Percentiles rank a stretch among this genome's conserved stretches.
Evolutionary conservation across 2,329 filamentous ascomycete species (phyloP).

Genomic region (Ceratocystis papillata): DNA sequence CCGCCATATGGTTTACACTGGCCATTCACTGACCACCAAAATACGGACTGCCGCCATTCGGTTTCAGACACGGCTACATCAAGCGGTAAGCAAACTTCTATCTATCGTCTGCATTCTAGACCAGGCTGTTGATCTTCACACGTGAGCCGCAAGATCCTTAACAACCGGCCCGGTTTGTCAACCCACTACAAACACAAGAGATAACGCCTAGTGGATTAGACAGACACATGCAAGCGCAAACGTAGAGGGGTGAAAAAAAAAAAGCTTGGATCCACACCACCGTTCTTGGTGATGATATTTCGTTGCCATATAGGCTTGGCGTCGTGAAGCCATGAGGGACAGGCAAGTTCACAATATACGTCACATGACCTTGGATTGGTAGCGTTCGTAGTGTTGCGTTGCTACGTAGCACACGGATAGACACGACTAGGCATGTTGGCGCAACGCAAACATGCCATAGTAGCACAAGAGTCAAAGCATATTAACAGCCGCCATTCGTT

Average conservation of each 20-base stretch:
- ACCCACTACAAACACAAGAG: not conserved
- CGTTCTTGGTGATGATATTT: not conserved
- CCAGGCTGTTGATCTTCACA: not conserved
- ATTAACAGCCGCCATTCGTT: not conserved
- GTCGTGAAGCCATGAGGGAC: not conserved
- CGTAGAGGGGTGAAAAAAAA: not conserved
- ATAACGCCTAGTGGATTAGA: not conserved
- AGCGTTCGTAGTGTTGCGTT: not conserved
- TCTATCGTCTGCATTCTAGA: not conserved
- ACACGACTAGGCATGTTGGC: not conserved
- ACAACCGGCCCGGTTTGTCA: slow-evolving; percentile 7
- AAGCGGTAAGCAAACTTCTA: not conserved
- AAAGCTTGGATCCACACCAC: not conserved
- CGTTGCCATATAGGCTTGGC: slow-evolving; percentile 1
- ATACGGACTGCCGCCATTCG: not conserved
- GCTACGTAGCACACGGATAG: not conserved
- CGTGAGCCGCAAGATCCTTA: not conserved
- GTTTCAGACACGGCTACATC: not conserved
- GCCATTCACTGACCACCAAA: not conserved
- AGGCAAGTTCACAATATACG: not conserved
- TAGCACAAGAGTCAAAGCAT: not conserved
- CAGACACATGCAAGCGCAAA: not conserved
- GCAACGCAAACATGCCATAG: not conserved
- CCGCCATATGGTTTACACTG: not conserved
- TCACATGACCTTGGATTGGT: not conserved